These are phyloP conservation scores for Rutstroemia sp. DNA, from an alignment of 2,329 filamentous ascomycete genomes.

Conservation along the genomic window DNA sequence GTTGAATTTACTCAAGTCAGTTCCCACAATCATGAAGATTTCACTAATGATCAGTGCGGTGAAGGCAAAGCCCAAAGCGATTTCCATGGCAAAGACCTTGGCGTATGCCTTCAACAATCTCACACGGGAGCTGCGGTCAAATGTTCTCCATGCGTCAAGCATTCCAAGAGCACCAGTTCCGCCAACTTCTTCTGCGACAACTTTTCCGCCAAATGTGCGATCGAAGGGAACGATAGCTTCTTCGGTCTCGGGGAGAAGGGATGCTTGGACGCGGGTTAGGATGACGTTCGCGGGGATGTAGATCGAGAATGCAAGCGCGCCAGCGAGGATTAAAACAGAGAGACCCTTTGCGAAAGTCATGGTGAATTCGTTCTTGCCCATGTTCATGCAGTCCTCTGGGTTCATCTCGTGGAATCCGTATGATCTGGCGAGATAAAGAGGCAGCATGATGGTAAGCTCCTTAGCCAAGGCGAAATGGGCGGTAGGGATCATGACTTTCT, in stretches of 20 bases:
- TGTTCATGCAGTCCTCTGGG: conserved; percentile 20
- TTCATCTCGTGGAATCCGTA: conserved; percentile 26
- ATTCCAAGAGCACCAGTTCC: conserved; percentile 66
- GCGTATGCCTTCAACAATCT: conserved; percentile 67
- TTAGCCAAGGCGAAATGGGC: conserved; percentile 53
- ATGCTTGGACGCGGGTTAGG: conserved; percentile 78
- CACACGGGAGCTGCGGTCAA: conserved; percentile 63
- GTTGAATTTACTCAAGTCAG: conserved; percentile 10
- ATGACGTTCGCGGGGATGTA: conserved; percentile 71
- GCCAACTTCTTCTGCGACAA: conserved; percentile 66
- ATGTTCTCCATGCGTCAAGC: conserved; percentile 70
- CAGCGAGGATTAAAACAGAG: conserved; percentile 37
- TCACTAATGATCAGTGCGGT: conserved; percentile 44
- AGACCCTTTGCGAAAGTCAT: conserved; percentile 38
- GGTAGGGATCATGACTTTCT: conserved; percentile 62
- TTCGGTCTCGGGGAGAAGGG: conserved; percentile 71
- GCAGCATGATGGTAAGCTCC: conserved; percentile 42
- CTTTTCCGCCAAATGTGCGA: conserved; percentile 71
- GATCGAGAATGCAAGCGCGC: conserved; percentile 52
- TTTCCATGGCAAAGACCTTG: conserved; percentile 57
- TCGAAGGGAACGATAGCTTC: conserved; percentile 88
- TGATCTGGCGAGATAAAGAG: conserved; percentile 35
- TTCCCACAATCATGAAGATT: conserved; percentile 37
- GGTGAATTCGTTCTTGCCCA: conserved; percentile 24
- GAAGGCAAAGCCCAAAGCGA: conserved; percentile 33